Evolutionary conservation across 805 yeast genomes (phyloP), one percentile per base, ranked within the genome.

Genomic region (Ascoidea tarda): DNA sequence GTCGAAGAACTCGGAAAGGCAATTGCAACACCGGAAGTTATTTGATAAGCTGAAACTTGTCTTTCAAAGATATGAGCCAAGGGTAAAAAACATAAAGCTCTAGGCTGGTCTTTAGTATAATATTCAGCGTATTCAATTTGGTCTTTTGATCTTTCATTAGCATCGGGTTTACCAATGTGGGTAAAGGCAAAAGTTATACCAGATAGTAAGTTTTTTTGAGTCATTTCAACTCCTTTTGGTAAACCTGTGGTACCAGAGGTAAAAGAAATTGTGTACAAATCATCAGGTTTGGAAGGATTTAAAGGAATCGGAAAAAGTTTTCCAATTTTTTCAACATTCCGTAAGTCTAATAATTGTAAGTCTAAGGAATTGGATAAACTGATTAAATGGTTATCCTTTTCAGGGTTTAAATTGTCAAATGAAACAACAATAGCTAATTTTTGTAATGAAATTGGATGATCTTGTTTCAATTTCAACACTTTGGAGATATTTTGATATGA

Each of bases 181-280:
- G 42, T 54, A 21, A 51, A 58, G 16, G 55, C 59, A 32, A 59
- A 59, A 3, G 59, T 52, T 16, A 79, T 70, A 4, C 68, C 66
- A 4, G 79, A 70, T 28, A 71, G 64, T 6, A 74, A 71, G 59
- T 68, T 72, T 4, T 59, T 58, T 46, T 80, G 82, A 6, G 77
- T 64, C 21, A 72, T 58, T 28, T 74, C 76, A 16, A 80, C 89
- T 51, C 90, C 90, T 65, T 84, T 83, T 49, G 90, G 90, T 16
- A 74, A 65, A 16, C 88, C 88, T 1, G 89, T 82, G 1, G 90
- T 83, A 38, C 90, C 90, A 0, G 87, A 80, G 2, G 90, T 84
- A 63, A 82, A 83, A 6, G 83, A 78, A 49, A 84, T 76, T 16
- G 89, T 81, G 62, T 78, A 79, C 16, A 75, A 49, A 31, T 76